Evolutionary conservation across 345 rosid genomes (phyloP).

Genomic region (Citrus unshiu): DNA sequence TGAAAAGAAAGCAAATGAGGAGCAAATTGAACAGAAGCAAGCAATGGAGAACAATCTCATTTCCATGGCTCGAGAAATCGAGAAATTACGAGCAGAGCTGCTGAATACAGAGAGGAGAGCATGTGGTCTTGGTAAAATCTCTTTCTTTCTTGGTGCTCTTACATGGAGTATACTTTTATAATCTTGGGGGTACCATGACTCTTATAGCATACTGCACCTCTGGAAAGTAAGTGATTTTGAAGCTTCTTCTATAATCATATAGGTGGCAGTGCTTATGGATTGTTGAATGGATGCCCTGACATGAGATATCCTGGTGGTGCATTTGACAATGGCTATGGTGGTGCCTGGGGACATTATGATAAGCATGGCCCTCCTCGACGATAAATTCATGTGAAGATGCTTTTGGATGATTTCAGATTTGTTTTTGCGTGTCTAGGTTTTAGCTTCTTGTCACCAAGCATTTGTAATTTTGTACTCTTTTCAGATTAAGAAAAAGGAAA

Average conservation of each 20-base stretch:
- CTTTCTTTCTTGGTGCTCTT: not conserved
- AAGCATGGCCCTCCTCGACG: not conserved
- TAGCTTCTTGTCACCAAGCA: not conserved
- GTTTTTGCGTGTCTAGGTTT: not conserved
- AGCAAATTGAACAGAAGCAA: conserved; percentile 19
- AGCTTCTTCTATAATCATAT: not conserved
- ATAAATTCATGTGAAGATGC: not conserved
- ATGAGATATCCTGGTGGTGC: conserved; percentile 8
- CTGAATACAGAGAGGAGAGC: conserved; percentile 14
- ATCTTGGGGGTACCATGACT: not conserved
- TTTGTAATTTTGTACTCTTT: not conserved
- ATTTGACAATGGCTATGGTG: conserved; percentile 17
- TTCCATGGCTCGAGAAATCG: conserved; percentile 27
- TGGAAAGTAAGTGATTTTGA: not conserved
- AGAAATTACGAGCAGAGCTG: conserved; percentile 22
- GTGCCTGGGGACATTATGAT: conserved; percentile 16
- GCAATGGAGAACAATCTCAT: conserved; percentile 26
- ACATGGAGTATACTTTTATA: not conserved
- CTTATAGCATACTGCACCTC: not conserved
- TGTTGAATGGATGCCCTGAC: conserved; percentile 21
- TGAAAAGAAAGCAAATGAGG: conserved; percentile 22
- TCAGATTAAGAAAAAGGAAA: not conserved
- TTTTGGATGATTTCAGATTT: not conserved
- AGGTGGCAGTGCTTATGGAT: conserved; percentile 16
- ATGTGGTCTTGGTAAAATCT: conserved; percentile 15